phyloP scores from a whole-genome alignment of 371 early-diverging fungal genomes.

The Smittium culicis region DNA sequence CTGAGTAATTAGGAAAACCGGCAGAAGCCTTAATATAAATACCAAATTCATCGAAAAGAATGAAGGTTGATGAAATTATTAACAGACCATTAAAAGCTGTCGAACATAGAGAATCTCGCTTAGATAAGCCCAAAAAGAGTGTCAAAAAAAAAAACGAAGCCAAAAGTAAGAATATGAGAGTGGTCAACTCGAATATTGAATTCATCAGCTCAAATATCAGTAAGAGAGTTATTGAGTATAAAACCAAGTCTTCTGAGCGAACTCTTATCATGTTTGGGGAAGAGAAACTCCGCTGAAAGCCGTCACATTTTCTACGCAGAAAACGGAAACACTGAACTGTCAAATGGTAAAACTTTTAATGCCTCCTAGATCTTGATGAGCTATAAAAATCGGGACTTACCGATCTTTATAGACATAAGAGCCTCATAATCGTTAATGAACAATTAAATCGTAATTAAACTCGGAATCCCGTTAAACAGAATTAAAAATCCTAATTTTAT shows the following conservation, averaged over 20 bases:
- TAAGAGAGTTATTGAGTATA: background rate
- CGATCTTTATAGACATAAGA: background rate
- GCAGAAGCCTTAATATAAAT: background rate
- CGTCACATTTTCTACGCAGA: background rate
- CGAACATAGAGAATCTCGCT: background rate
- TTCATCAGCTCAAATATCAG: background rate
- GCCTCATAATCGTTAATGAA: background rate
- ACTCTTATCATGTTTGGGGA: background rate
- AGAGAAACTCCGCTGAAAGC: background rate
- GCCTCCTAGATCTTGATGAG: background rate
- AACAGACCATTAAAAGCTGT: background rate
- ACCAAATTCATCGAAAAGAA: background rate
- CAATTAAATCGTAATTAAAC: background rate
- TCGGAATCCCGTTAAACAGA: background rate
- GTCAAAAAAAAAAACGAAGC: background rate
- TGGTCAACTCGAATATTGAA: background rate
- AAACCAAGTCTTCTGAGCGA: background rate
- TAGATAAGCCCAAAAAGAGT: background rate
- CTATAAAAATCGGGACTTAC: background rate
- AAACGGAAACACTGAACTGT: background rate
- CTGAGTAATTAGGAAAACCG: background rate
- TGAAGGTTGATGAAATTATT: background rate
- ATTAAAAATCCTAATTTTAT: background rate
- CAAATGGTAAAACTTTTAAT: background rate
- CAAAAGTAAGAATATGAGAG: background rate